Percentiles rank a stretch among this genome's conserved stretches.
Evolutionary conservation across 2,329 filamentous ascomycete genomes (phyloP).

Genomic region (Colletotrichum lentis): DNA sequence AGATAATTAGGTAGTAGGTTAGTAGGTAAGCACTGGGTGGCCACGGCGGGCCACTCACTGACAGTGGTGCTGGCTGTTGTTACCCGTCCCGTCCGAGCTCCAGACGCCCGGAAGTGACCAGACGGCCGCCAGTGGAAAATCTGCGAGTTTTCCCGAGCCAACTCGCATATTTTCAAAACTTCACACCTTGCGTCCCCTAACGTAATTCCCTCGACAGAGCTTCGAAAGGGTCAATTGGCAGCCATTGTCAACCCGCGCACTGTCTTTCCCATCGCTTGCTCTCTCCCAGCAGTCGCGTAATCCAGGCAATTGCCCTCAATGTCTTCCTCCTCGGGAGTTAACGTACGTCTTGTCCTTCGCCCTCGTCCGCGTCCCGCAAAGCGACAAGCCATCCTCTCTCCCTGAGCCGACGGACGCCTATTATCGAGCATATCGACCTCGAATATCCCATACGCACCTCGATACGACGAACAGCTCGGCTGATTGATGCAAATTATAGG

Average conservation of each 20-base stretch:
- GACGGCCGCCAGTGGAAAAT: slow-evolving; percentile 48
- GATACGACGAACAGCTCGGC: slow-evolving; percentile 16
- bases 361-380: slow-evolving; percentile 19
- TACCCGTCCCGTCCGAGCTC: slow-evolving; percentile 48
- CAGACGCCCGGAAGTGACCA: slow-evolving; percentile 33
- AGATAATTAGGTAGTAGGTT: too few relatives aligned
- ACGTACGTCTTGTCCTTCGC: slow-evolving; percentile 59
- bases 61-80: slow-evolving; percentile 24
- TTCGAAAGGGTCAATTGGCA: slow-evolving; percentile 56
- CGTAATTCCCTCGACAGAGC: slow-evolving; percentile 52
- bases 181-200: slow-evolving; percentile 49
- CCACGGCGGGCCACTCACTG: slow-evolving; percentile 8
- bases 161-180: slow-evolving; percentile 50
- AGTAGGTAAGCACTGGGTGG: not conserved
- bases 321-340: slow-evolving; percentile 74
- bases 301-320: slow-evolving; percentile 60
- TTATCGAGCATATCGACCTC: slow-evolving; percentile 19
- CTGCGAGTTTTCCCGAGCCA: slow-evolving; percentile 58
- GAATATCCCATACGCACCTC: not conserved
- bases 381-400: slow-evolving; percentile 24
- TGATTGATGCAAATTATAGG: slow-evolving; percentile 63
- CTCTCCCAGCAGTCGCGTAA: slow-evolving; percentile 52
- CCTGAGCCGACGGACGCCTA: slow-evolving; percentile 29
- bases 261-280: slow-evolving; percentile 48
- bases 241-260: slow-evolving; percentile 50